These are phyloP conservation scores for Paramecium tetraurelia DNA, from an alignment of 73 alveolate genomes.

Conservation along the genomic window DNA sequence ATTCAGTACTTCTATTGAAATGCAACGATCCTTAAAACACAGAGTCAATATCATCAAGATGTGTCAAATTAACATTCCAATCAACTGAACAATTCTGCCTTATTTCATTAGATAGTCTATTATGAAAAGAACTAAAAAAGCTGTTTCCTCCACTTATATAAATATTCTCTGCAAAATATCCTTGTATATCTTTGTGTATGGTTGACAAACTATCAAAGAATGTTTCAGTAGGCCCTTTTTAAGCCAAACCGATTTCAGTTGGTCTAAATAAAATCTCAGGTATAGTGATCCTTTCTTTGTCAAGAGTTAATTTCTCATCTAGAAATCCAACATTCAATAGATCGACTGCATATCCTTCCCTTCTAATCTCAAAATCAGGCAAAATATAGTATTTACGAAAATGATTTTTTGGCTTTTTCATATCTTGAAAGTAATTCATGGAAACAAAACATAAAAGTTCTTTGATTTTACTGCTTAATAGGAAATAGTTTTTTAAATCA, in stretches of 20 bases:
- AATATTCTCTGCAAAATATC: slow-evolving; percentile 54
- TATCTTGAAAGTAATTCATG: slow-evolving; percentile 34
- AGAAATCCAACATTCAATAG: slow-evolving; percentile 39
- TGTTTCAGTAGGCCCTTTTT: slow-evolving; percentile 19
- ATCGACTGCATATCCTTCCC: slow-evolving; percentile 51
- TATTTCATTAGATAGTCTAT: neutral
- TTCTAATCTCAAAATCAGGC: slow-evolving; percentile 51
- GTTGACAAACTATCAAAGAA: neutral
- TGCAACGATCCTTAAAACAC: neutral
- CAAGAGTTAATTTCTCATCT: slow-evolving; percentile 30
- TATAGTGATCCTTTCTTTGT: slow-evolving; percentile 51
- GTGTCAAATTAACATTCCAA: slow-evolving; percentile 13
- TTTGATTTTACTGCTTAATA: slow-evolving; percentile 44
- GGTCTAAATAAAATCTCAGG: slow-evolving; percentile 57
- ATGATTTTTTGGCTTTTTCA: slow-evolving; percentile 40
- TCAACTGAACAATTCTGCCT: neutral
- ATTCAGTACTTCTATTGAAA: neutral
- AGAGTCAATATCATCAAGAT: slow-evolving; percentile 13
- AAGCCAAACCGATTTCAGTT: slow-evolving; percentile 39
- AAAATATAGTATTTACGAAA: slow-evolving; percentile 30
- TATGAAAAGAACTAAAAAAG: neutral
- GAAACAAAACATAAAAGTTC: slow-evolving; percentile 46
- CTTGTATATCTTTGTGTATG: slow-evolving; percentile 33
- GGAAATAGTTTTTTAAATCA: slow-evolving; percentile 33
- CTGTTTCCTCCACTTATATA: slow-evolving; percentile 51